Conservation (phyloP, 2,329 filamentous ascomycete genomes). For the Verticillium alfalfae region DNA sequence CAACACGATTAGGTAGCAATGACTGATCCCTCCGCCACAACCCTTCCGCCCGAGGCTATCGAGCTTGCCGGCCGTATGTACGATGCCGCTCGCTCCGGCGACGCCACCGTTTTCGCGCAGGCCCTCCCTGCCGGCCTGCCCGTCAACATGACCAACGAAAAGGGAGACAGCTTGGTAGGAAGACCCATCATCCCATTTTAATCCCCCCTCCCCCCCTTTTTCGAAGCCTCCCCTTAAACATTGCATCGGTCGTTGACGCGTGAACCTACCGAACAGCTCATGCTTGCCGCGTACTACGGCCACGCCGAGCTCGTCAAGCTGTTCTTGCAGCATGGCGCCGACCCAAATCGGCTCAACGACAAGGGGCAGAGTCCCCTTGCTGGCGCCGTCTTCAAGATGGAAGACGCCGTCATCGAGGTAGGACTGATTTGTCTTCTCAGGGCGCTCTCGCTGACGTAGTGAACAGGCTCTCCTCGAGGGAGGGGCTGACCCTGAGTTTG, state of each 20-base stretch:
- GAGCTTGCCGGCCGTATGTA: slow-evolving; percentile 63
- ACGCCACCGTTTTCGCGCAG: slow-evolving; percentile 52
- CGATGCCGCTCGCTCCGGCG: slow-evolving; percentile 57
- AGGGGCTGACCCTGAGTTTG: slow-evolving; percentile 49
- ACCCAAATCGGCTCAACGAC: slow-evolving; percentile 64
- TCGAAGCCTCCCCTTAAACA: background rate
- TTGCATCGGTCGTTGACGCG: background rate
- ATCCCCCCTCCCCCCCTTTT: no score
- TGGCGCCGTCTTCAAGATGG: slow-evolving; percentile 68
- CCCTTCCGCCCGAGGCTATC: slow-evolving; percentile 57
- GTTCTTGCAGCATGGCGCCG: slow-evolving; percentile 57
- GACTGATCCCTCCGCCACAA: background rate
- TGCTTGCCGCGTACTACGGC: slow-evolving; percentile 68
- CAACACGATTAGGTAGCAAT: background rate
- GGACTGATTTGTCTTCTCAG: background rate
- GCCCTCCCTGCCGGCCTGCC: slow-evolving; percentile 62
- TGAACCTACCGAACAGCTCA: slow-evolving; percentile 39
- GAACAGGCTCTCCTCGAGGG: slow-evolving; percentile 40
- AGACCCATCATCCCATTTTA: background rate
- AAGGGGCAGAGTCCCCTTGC: slow-evolving; percentile 63
- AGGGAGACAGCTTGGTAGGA: slow-evolving; percentile 63
- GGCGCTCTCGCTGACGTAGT: background rate
- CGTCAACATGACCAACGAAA: slow-evolving; percentile 65
- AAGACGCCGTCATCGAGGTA: slow-evolving; percentile 57
- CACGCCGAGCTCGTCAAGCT: slow-evolving; percentile 55